phyloP scores from a whole-genome alignment of 768 basidiomycete species.

The Sporobolomyces roseus region DNA sequence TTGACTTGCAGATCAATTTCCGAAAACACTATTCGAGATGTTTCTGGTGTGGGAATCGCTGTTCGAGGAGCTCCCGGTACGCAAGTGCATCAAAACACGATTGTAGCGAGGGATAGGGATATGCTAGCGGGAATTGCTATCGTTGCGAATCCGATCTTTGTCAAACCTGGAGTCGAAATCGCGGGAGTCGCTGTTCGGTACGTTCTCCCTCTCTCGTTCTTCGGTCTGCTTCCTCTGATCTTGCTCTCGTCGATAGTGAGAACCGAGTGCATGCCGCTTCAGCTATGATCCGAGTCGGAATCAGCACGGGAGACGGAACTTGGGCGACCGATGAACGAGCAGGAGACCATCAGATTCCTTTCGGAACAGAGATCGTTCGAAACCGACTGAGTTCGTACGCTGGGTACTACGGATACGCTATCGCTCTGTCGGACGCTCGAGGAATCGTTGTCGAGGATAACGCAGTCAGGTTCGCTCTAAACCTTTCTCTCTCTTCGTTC shows the following conservation, averaged over 20 bases:
- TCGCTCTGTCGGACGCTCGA: conserved; percentile 37
- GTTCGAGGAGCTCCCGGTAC: conserved; percentile 43
- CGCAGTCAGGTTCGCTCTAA: conserved; percentile 22
- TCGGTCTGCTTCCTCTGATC: background rate
- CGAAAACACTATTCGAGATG: conserved; percentile 45
- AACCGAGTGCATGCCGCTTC: conserved; percentile 41
- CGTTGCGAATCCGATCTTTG: conserved; percentile 38
- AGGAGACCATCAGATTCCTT: conserved; percentile 36
- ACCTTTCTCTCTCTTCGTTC: no score
- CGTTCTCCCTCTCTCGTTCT: background rate
- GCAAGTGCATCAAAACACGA: conserved; percentile 39
- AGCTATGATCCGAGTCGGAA: conserved; percentile 45
- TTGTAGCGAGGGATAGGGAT: conserved; percentile 35
- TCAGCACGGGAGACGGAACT: conserved; percentile 43
- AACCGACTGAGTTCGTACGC: conserved; percentile 36
- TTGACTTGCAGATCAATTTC: conserved; percentile 41
- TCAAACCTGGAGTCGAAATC: conserved; percentile 2
- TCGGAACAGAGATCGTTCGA: conserved; percentile 22
- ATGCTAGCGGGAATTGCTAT: conserved; percentile 43
- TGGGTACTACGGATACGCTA: conserved; percentile 45
- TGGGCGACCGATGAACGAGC: conserved; percentile 40
- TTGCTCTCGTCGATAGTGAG: background rate
- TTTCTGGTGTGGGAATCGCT: conserved; percentile 46
- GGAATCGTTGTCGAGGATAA: conserved; percentile 33
- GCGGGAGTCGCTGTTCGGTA: conserved; percentile 26